These are phyloP conservation scores for Hibiscus trionum DNA, from an alignment of 345 rosid species.

Conservation along the genomic window DNA sequence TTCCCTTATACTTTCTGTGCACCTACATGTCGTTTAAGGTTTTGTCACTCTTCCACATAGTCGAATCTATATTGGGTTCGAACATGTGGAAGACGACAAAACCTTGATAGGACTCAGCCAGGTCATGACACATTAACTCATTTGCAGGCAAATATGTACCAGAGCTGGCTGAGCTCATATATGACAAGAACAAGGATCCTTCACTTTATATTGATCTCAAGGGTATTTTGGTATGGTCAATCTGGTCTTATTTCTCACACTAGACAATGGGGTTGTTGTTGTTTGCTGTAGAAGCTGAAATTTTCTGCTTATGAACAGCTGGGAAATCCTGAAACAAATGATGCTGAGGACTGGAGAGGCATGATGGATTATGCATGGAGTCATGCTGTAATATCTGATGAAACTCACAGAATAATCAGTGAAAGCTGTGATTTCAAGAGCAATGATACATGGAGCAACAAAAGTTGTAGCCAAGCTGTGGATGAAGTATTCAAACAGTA, in stretches of 20 bases:
- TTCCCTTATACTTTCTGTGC: too few species aligned
- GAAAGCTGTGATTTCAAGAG: constrained; percentile 56
- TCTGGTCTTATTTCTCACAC: background rate
- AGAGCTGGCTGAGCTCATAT: constrained; percentile 63
- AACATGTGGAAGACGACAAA: too few species aligned
- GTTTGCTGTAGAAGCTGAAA: background rate
- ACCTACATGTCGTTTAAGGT: too few species aligned
- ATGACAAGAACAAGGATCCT: constrained; percentile 52
- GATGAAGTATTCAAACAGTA: constrained; percentile 61
- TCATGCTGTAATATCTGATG: constrained; percentile 84
- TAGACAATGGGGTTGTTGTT: background rate
- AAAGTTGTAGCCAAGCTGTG: constrained; percentile 42
- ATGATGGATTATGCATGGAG: constrained; percentile 91
- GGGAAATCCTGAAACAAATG: constrained; percentile 85
- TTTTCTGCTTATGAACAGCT: constrained; percentile 31
- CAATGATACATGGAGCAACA: constrained; percentile 50
- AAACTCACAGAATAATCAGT: constrained; percentile 48
- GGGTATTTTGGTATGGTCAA: constrained; percentile 65
- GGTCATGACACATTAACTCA: too few species aligned
- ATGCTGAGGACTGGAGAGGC: constrained; percentile 79
- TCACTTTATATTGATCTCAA: constrained; percentile 50
- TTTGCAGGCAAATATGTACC: constrained; percentile 75
- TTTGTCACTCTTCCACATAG: too few species aligned
- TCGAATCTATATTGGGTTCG: too few species aligned
- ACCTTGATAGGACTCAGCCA: too few species aligned